Base-by-base conservation (phyloP, 176 grass and related monocot genomes). In the Lolium multiflorum region DNA sequence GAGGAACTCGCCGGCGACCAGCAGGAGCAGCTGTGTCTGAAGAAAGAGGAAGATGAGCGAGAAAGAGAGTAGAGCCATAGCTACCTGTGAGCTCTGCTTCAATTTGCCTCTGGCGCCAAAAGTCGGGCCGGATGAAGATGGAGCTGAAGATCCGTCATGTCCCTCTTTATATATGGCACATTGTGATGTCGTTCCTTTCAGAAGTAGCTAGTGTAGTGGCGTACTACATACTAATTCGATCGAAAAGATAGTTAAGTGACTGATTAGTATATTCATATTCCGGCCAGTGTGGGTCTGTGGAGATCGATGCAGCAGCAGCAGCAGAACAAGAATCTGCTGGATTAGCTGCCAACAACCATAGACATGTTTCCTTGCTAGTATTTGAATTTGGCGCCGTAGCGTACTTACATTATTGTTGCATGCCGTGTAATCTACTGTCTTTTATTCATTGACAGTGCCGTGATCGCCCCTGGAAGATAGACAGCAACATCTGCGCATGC, bases 1-100 rank as follows among this genome's bases (percentile, higher is more conserved):
- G 70, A 95, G 87, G 61, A 86, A 81, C 48, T 85, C 71, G 25
- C 60, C 46, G 14, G 74, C 71, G 71, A 48, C 71, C 46, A 74
- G 58, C 25, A 80, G 20, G 0, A 90, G 52, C 64, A 89, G 24
- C 14, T 71, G 57, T 41, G 55, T 20, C 69, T 47, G 47, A 5
- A 74, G 22, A 1, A 68, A 6, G 56, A 62, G 16, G 65, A 51
- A 9, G 70, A 43, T 11, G 11, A 81, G 15, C 10, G 46, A 48
- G 66, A 12, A 60, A 86, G 28, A 59, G 64, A 37, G 46, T 14
- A 22, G 47, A 75, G 47, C 72, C 72, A 75, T 75, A 1, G 14
- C 49, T 24, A 28, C 15, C 8, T 48, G 11, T 49, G 14, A 35
- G 31, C 22, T 75, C 72, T 28, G 47, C 46, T 75, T 28, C 71